These are phyloP conservation scores for Rhodamnia argentea DNA, from an alignment of 345 rosid genomes.

Conservation along the genomic window DNA sequence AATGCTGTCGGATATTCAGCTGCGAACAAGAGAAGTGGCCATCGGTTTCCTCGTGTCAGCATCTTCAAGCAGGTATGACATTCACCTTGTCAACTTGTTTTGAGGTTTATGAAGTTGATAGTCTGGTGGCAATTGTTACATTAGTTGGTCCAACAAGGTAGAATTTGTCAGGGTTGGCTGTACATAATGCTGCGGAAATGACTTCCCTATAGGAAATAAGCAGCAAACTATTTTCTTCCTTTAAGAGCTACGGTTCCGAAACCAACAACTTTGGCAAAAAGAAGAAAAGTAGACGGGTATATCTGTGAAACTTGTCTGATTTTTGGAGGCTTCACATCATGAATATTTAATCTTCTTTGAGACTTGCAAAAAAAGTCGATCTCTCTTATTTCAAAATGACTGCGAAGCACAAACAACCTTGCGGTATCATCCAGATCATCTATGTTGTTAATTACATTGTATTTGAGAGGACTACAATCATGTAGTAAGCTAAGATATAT, in stretches of 20 bases:
- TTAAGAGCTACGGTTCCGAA: not conserved
- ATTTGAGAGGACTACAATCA: not conserved
- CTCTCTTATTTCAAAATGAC: not conserved
- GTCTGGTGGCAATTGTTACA: not conserved
- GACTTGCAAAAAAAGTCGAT: not conserved
- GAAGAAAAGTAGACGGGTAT: not conserved
- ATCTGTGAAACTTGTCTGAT: not conserved
- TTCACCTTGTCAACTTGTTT: not conserved
- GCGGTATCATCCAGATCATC: not conserved
- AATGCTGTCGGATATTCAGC: conserved; percentile 24
- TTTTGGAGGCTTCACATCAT: not conserved
- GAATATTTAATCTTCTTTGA: not conserved
- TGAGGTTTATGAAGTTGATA: not conserved
- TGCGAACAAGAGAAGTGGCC: conserved; percentile 28
- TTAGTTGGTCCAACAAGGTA: not conserved
- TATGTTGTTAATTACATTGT: not conserved
- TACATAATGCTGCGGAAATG: not conserved
- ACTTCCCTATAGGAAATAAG: not conserved
- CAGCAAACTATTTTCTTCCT: not conserved
- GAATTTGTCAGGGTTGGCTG: not conserved
- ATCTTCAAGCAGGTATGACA: conserved; percentile 18
- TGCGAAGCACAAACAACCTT: not conserved
- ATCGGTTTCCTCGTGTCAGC: conserved; percentile 13
- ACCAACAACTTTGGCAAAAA: not conserved
- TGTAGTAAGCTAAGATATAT: not conserved